Evolutionary conservation across 1,284 basidiomycete species (phyloP).

Genomic region (Laetiporus sulphureus): DNA sequence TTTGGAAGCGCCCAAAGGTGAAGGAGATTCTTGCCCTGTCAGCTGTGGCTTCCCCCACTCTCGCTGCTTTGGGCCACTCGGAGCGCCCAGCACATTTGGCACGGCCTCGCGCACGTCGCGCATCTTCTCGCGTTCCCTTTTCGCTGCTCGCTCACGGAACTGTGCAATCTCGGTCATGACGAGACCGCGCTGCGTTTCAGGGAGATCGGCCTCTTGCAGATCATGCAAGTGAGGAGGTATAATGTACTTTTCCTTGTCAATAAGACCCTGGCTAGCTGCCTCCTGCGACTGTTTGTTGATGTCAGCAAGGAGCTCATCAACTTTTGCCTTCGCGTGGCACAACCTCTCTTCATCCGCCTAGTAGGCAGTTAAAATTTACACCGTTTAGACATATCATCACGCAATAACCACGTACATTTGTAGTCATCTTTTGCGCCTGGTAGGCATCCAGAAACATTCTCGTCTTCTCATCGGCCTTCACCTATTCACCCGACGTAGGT

Average conservation of each 20-base stretch:
- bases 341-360: constrained; percentile 57
- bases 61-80: constrained; percentile 66
- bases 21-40: constrained; percentile 20
- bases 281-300: constrained; percentile 60
- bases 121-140: constrained; percentile 81
- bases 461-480: constrained; percentile 94
- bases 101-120: constrained; percentile 60
- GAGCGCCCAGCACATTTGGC: constrained; percentile 36
- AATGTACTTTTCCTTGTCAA: constrained; percentile 76
- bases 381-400: constrained; percentile 1
- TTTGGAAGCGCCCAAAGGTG: constrained; percentile 9
- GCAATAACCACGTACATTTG: constrained; percentile 52
- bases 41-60: constrained; percentile 69
- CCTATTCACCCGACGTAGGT: constrained; percentile 42
- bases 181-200: constrained; percentile 90
- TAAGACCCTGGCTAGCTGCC: constrained; percentile 55
- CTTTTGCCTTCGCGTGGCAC: constrained; percentile 47
- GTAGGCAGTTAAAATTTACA: constrained; percentile 8
- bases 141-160: constrained; percentile 83
- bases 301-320: constrained; percentile 52
- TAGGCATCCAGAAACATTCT: constrained; percentile 82
- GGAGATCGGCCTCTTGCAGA: constrained; percentile 89
- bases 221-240: constrained; percentile 95
- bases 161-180: constrained; percentile 94
- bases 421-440: constrained; percentile 68